These are phyloP conservation scores for Dactylellina cionopaga DNA, from an alignment of 2,329 filamentous ascomycete species.

Conservation along the genomic window DNA sequence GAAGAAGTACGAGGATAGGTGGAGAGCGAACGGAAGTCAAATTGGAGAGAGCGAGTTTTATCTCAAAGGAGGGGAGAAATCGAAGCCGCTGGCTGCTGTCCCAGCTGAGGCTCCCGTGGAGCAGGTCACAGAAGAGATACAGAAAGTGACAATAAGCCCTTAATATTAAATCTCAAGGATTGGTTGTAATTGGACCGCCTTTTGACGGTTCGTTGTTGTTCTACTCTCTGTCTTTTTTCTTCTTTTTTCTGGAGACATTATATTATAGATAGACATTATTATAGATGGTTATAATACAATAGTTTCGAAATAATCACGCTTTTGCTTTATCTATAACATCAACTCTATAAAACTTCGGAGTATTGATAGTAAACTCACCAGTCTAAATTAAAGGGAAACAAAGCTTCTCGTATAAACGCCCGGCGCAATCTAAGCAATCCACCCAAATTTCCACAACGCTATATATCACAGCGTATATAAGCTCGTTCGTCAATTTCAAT, in stretches of 20 bases:
- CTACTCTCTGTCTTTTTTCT: neutral
- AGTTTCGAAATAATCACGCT: constrained; percentile 18
- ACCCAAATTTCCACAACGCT: too few relatives aligned
- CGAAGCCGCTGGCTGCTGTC: constrained; percentile 54
- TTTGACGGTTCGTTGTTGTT: neutral
- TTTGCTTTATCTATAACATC: too few relatives aligned
- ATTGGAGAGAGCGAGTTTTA: constrained; percentile 90
- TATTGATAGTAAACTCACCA: too few relatives aligned
- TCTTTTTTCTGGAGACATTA: neutral
- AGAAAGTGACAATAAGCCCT: constrained; percentile 14
- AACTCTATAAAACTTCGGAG: too few relatives aligned
- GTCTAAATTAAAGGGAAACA: too few relatives aligned
- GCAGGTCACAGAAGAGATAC: constrained; percentile 34
- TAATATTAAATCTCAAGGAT: neutral
- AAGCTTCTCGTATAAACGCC: too few relatives aligned
- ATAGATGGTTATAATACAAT: constrained; percentile 49
- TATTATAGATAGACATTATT: constrained; percentile 42
- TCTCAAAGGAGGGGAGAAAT: constrained; percentile 74
- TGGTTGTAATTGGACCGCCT: neutral
- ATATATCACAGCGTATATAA: too few relatives aligned
- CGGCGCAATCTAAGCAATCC: too few relatives aligned
- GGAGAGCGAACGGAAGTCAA: constrained; percentile 80
- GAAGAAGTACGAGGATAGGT: constrained; percentile 72
- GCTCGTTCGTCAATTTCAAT: too few relatives aligned
- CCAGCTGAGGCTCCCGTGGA: constrained; percentile 24